phyloP scores from a whole-genome alignment of 2,329 filamentous ascomycete genomes.

The Aspergillus melleus region DNA sequence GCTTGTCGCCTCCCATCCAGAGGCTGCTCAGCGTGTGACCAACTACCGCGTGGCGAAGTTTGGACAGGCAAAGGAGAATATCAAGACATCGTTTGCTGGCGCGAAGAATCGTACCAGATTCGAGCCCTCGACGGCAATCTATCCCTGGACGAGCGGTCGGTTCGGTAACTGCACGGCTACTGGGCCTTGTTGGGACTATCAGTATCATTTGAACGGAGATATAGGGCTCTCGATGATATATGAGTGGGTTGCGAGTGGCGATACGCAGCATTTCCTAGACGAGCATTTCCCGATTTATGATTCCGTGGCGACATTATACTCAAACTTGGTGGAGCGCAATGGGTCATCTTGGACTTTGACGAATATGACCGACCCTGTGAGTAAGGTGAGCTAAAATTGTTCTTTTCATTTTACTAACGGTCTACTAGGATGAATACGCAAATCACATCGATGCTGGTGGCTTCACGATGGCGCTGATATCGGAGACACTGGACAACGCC shows the following conservation, averaged over 20 bases:
- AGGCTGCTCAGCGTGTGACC: constrained; percentile 62
- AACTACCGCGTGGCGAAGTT: constrained; percentile 63
- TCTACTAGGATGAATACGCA: constrained; percentile 62
- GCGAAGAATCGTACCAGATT: constrained; percentile 63
- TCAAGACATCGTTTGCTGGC: constrained; percentile 54
- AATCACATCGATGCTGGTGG: constrained; percentile 68
- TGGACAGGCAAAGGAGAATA: constrained; percentile 60
- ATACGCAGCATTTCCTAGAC: constrained; percentile 56
- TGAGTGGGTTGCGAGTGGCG: constrained; percentile 61
- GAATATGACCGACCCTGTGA: constrained; percentile 71
- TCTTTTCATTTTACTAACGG: not conserved
- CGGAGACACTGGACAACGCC: constrained; percentile 55
- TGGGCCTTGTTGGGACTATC: constrained; percentile 67
- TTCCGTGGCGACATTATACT: constrained; percentile 62
- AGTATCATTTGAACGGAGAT: constrained; percentile 71
- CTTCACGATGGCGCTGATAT: constrained; percentile 65
- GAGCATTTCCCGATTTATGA: constrained; percentile 64
- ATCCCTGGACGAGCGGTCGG: constrained; percentile 67
- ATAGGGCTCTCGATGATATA: constrained; percentile 64
- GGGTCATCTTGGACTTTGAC: constrained; percentile 53
- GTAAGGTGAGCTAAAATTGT: constrained; percentile 15
- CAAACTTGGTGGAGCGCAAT: constrained; percentile 61
- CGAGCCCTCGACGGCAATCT: constrained; percentile 60
- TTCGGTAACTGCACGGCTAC: constrained; percentile 68
- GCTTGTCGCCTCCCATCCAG: constrained; percentile 62